These are phyloP conservation scores for Colletotrichum musicola DNA, from an alignment of 2,329 filamentous ascomycete species.

Conservation along the genomic window DNA sequence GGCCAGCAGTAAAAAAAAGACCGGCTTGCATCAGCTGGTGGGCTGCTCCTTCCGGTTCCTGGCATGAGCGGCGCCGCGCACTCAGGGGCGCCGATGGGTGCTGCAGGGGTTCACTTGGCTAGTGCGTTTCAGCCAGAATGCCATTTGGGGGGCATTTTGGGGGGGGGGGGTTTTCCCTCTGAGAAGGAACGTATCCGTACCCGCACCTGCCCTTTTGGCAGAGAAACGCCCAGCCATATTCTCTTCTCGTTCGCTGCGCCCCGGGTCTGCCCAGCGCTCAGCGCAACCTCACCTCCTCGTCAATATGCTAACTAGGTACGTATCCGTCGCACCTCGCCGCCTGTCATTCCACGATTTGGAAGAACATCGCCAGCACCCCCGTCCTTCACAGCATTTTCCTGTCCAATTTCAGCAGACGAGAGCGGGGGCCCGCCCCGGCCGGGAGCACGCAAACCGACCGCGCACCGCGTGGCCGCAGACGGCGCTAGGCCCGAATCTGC, in stretches of 20 bases:
- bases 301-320: background rate
- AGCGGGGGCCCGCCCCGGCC: background rate
- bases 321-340: too few species aligned
- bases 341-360: background rate
- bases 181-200: slow-evolving; percentile 1
- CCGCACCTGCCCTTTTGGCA: background rate
- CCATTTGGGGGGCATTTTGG: slow-evolving; percentile 19
- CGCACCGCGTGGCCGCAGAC: slow-evolving; percentile 13
- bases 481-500: slow-evolving; percentile 27
- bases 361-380: background rate
- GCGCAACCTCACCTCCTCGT: background rate
- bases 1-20: background rate
- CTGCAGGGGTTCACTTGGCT: slow-evolving; percentile 29
- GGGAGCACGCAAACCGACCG: slow-evolving; percentile 24
- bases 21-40: slow-evolving; percentile 17
- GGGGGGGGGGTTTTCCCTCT: background rate
- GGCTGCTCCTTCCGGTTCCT: background rate
- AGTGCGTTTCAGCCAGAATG: slow-evolving; percentile 36
- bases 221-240: slow-evolving; percentile 16
- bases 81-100: slow-evolving; percentile 27
- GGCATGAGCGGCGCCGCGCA: background rate
- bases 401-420: slow-evolving; percentile 28
- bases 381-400: slow-evolving; percentile 24
- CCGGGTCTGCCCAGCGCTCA: background rate
- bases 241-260: slow-evolving; percentile 6